A percentile compares a stretch with the other conserved stretches of the same genome.
phyloP scores from a whole-genome alignment of 192 early-diverging fungal species.

The Coemansia sp. region DNA sequence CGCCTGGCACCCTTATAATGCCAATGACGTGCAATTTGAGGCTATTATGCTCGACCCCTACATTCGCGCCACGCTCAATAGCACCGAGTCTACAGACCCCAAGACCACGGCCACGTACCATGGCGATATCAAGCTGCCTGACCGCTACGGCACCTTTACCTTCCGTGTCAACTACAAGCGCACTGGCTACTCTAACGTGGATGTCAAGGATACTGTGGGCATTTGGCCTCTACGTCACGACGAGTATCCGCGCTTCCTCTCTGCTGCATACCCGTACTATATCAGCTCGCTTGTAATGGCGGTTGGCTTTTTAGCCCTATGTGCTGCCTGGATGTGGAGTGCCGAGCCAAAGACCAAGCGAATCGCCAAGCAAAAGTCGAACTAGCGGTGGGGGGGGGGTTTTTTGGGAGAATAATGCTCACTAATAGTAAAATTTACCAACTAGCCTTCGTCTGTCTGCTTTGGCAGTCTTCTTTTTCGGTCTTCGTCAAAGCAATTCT shows the following conservation, averaged over 20 bases:
- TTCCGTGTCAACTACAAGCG: constrained; percentile 94
- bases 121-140: constrained; percentile 76
- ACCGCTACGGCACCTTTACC: constrained; percentile 97
- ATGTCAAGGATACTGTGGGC: constrained; percentile 74
- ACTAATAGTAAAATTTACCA: neutral
- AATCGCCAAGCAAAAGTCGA: constrained; percentile 13
- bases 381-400: neutral
- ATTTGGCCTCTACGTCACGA: constrained; percentile 94
- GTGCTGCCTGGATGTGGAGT: constrained; percentile 75
- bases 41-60: constrained; percentile 98
- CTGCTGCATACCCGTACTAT: constrained; percentile 96
- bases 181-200: constrained; percentile 78
- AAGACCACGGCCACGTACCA: constrained; percentile 42
- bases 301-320: constrained; percentile 84
- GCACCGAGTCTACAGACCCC: constrained; percentile 3
- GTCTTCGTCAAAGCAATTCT: neutral
- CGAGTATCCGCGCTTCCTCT: constrained; percentile 93
- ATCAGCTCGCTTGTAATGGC: constrained; percentile 80
- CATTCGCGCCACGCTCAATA: constrained; percentile 75
- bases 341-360: constrained; percentile 31
- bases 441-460: neutral
- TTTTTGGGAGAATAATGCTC: neutral
- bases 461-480: neutral
- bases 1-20: constrained; percentile 81
- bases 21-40: constrained; percentile 84